phyloP scores from a whole-genome alignment of 2,329 filamentous ascomycete species.

The Ceratocystis ficicola region DNA sequence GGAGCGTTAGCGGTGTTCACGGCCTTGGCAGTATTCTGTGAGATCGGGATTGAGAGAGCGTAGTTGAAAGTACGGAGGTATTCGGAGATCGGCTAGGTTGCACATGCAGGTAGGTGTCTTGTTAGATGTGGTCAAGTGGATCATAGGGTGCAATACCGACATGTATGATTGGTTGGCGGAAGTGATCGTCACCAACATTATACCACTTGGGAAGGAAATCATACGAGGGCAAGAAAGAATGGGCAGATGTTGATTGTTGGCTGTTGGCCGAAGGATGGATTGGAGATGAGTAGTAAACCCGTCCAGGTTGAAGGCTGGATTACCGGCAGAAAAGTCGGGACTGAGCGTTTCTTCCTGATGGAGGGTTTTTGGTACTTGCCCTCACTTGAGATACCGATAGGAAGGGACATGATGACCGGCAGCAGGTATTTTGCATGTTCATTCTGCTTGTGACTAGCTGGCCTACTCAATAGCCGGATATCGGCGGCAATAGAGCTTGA shows the following conservation, averaged over 20 bases:
- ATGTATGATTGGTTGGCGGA: background rate
- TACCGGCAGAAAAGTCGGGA: background rate
- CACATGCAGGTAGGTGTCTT: background rate
- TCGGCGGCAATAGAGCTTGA: no score
- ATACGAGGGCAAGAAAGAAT: background rate
- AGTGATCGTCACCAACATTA: background rate
- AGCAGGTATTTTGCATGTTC: background rate
- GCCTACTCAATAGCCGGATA: no score
- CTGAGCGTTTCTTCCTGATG: background rate
- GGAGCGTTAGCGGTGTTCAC: no score
- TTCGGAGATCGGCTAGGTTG: background rate
- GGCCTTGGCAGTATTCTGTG: no score
- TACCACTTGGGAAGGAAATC: background rate
- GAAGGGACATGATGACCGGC: background rate
- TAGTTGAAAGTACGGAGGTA: background rate
- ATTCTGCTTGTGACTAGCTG: background rate
- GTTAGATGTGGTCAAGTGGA: background rate
- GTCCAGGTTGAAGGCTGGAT: background rate
- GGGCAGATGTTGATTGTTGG: conserved; percentile 7
- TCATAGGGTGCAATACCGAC: background rate
- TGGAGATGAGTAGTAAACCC: background rate
- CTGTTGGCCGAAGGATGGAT: background rate
- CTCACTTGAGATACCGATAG: background rate
- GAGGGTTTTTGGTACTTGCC: no score
- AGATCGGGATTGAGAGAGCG: background rate